These are phyloP conservation scores for Blastomyces gilchristii DNA, from an alignment of 2,329 filamentous ascomycete genomes.

Conservation along the genomic window DNA sequence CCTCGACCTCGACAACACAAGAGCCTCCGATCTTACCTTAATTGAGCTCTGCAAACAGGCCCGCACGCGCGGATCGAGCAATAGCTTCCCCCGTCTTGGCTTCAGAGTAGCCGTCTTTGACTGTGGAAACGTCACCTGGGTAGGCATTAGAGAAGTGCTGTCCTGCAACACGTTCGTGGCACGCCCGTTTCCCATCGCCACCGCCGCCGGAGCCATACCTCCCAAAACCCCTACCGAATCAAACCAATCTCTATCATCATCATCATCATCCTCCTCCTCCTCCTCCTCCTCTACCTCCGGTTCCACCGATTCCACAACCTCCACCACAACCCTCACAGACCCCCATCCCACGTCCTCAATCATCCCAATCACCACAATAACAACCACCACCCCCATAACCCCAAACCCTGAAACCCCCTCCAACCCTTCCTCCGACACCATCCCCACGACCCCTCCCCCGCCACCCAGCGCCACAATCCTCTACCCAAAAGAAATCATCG, in stretches of 20 bases:
- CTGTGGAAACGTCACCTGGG: constrained; percentile 86
- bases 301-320: background rate
- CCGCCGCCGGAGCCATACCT: constrained; percentile 19
- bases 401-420: background rate
- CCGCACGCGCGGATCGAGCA: constrained; percentile 50
- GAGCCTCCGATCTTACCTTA: constrained; percentile 75
- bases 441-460: constrained; percentile 20
- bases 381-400: background rate
- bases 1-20: constrained; percentile 86
- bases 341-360: background rate
- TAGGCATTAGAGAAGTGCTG: constrained; percentile 75
- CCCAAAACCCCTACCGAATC: constrained; percentile 27
- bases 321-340: background rate
- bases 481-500: constrained; percentile 69
- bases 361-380: background rate
- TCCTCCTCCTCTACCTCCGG: background rate
- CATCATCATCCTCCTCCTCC: constrained; percentile 8
- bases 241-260: constrained; percentile 12
- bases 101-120: constrained; percentile 79
- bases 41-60: constrained; percentile 77
- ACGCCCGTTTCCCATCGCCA: constrained; percentile 30
- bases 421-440: constrained; percentile 12
- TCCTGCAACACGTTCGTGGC: constrained; percentile 70
- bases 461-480: constrained; percentile 30
- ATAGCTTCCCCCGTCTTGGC: constrained; percentile 46